Evolutionary conservation across 768 basidiomycete species (phyloP).

Genomic region (Pleurotus cornucopiae): DNA sequence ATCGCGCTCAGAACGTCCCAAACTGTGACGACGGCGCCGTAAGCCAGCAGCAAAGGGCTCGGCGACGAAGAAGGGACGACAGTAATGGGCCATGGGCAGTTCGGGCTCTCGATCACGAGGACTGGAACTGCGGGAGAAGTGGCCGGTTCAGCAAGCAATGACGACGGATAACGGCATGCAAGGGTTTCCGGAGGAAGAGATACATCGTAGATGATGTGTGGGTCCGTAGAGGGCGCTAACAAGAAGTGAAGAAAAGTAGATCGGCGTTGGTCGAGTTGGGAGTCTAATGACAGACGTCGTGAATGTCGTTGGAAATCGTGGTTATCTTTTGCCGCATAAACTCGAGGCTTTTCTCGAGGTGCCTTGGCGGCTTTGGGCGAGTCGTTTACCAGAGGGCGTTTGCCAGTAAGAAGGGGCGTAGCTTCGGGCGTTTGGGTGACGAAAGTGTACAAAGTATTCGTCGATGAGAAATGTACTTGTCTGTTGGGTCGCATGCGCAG

Average conservation of each 20-base stretch:
- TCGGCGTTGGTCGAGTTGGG: conserved; percentile 3
- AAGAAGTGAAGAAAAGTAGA: conserved; percentile 3
- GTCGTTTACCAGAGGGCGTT: not conserved
- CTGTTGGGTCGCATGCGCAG: conserved; percentile 2
- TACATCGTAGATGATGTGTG: conserved; percentile 5
- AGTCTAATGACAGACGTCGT: conserved; percentile 6
- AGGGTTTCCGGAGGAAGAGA: conserved; percentile 3
- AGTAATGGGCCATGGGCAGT: conserved; percentile 6
- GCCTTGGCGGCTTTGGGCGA: not conserved
- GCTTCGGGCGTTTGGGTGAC: not conserved
- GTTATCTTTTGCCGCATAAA: not conserved
- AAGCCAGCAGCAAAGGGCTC: not conserved
- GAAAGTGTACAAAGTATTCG: conserved; percentile 3
- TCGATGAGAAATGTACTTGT: conserved; percentile 8
- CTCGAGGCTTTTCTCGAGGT: not conserved
- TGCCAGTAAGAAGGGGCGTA: not conserved
- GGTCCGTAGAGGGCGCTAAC: not conserved
- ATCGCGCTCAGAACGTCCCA: conserved; percentile 7
- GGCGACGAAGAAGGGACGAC: conserved; percentile 5
- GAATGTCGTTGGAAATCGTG: not conserved
- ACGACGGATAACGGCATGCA: not conserved
- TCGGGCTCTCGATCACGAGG: not conserved
- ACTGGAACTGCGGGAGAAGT: conserved; percentile 1
- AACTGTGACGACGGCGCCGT: conserved; percentile 2
- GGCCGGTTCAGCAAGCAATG: conserved; percentile 1